Conservation (phyloP, 345 rosid genomes). For the Eucalyptus dawsonii region DNA sequence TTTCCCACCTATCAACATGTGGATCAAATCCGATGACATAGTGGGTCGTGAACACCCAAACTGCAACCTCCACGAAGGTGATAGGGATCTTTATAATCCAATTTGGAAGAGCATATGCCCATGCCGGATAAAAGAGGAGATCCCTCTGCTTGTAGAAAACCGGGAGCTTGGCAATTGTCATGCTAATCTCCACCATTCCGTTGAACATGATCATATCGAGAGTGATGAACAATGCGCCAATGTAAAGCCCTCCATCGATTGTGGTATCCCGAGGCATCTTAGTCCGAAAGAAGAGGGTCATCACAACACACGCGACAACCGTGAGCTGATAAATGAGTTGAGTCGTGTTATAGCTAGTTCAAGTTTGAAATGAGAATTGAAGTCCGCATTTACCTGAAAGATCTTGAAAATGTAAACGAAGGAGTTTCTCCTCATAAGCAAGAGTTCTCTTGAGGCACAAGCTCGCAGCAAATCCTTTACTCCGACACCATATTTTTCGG, state of each 20-base stretch:
- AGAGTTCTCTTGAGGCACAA: slow-evolving; percentile 31
- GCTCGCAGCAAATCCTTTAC: slow-evolving; percentile 43
- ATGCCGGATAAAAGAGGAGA: slow-evolving; percentile 26
- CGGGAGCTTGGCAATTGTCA: slow-evolving; percentile 30
- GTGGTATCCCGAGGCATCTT: slow-evolving; percentile 3
- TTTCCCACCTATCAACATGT: slow-evolving; percentile 13
- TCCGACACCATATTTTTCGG: slow-evolving; percentile 28
- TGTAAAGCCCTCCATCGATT: slow-evolving; percentile 11
- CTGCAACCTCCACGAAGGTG: slow-evolving; percentile 16
- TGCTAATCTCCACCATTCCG: slow-evolving; percentile 15
- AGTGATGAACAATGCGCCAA: slow-evolving; percentile 20
- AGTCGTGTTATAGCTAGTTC: background rate
- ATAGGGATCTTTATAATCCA: slow-evolving; percentile 36
- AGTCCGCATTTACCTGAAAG: slow-evolving; percentile 13
- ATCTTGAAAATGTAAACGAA: slow-evolving; percentile 44
- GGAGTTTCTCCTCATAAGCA: slow-evolving; percentile 55
- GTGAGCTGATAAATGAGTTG: background rate
- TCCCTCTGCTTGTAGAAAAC: slow-evolving; percentile 44
- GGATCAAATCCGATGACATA: slow-evolving; percentile 39
- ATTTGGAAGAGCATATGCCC: slow-evolving; percentile 27
- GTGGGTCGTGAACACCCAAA: slow-evolving; percentile 23
- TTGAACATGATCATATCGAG: slow-evolving; percentile 8
- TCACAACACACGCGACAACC: slow-evolving; percentile 3
- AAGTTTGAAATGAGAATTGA: background rate
- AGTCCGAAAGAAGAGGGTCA: slow-evolving; percentile 29